These are phyloP conservation scores for Panaeolus cyanescens DNA, from an alignment of 768 basidiomycete species.

Conservation along the genomic window DNA sequence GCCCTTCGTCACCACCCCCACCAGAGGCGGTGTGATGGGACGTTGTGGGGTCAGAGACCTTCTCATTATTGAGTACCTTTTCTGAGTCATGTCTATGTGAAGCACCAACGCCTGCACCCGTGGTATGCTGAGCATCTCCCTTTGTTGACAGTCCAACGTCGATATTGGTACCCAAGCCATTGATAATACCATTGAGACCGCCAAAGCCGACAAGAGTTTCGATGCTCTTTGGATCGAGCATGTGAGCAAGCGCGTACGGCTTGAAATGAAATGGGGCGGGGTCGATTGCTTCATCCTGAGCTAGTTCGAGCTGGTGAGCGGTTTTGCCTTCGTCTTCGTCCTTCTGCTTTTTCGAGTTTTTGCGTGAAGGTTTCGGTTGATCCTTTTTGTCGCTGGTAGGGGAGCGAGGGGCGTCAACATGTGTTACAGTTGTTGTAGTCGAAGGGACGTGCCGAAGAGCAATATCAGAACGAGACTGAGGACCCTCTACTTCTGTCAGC, in stretches of 20 bases:
- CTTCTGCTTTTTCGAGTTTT: slow-evolving; percentile 19
- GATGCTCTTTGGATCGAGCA: slow-evolving; percentile 89
- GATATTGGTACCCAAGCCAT: slow-evolving; percentile 71
- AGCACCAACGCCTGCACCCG: slow-evolving; percentile 21
- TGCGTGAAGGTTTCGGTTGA: slow-evolving; percentile 5
- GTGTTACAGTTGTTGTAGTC: slow-evolving; percentile 35
- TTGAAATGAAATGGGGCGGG: slow-evolving; percentile 74
- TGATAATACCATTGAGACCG: slow-evolving; percentile 65
- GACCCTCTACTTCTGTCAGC: slow-evolving; percentile 54
- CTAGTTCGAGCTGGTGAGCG: slow-evolving; percentile 35
- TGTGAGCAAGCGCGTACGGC: slow-evolving; percentile 75
- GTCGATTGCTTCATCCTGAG: slow-evolving; percentile 46
- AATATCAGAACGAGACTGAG: slow-evolving; percentile 30
- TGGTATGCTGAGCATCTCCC: slow-evolving; percentile 11
- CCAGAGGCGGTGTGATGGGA: not conserved
- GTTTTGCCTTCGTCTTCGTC: slow-evolving; percentile 30
- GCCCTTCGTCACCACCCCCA: slow-evolving; percentile 18
- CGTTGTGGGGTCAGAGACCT: slow-evolving; percentile 3
- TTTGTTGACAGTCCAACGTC: slow-evolving; percentile 45
- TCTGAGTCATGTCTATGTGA: slow-evolving; percentile 30
- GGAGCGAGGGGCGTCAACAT: slow-evolving; percentile 28
- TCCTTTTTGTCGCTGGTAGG: slow-evolving; percentile 20
- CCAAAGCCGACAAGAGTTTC: slow-evolving; percentile 68
- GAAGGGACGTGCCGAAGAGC: slow-evolving; percentile 40
- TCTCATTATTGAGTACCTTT: slow-evolving; percentile 13